Evolutionary conservation across 1,284 basidiomycete genomes (phyloP).

Genomic region (Agaricales sp.): DNA sequence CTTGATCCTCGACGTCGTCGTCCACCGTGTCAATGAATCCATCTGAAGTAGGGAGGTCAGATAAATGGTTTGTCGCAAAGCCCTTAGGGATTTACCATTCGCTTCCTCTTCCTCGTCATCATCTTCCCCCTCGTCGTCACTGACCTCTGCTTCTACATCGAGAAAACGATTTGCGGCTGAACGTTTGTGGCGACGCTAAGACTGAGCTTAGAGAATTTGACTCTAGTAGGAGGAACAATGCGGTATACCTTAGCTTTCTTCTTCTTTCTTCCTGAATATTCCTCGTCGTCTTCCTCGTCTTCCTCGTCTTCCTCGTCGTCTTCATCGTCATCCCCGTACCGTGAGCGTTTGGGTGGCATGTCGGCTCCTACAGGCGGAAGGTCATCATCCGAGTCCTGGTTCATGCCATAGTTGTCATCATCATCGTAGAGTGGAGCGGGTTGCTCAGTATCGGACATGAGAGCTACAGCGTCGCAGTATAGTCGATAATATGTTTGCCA

Average conservation of each 20-base stretch:
- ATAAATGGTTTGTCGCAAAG: neutral
- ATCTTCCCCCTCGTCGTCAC: conserved; percentile 90
- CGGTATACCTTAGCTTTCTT: conserved; percentile 37
- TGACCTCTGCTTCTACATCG: conserved; percentile 92
- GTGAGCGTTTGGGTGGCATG: conserved; percentile 17
- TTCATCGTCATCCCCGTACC: conserved; percentile 34
- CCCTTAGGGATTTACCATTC: conserved; percentile 14
- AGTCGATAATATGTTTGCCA: too few relatives aligned
- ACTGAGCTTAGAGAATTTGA: conserved; percentile 20
- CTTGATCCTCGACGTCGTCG: conserved; percentile 61
- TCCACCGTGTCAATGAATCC: conserved; percentile 81
- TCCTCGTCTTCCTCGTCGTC: conserved; percentile 40
- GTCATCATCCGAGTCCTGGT: neutral
- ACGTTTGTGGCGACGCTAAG: conserved; percentile 54
- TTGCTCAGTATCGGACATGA: neutral
- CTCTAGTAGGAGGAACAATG: too few relatives aligned
- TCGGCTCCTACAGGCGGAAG: conserved; percentile 6
- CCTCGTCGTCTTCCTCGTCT: conserved; percentile 40
- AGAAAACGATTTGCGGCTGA: conserved; percentile 73
- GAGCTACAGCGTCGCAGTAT: neutral
- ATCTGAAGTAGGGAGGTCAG: conserved; percentile 27
- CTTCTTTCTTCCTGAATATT: conserved; percentile 28
- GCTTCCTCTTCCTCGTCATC: conserved; percentile 70
- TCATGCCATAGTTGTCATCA: neutral
- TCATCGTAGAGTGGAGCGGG: neutral